Evolutionary conservation across 73 alveolate genomes (phyloP).

Genomic region (Paramecium tetraurelia): DNA sequence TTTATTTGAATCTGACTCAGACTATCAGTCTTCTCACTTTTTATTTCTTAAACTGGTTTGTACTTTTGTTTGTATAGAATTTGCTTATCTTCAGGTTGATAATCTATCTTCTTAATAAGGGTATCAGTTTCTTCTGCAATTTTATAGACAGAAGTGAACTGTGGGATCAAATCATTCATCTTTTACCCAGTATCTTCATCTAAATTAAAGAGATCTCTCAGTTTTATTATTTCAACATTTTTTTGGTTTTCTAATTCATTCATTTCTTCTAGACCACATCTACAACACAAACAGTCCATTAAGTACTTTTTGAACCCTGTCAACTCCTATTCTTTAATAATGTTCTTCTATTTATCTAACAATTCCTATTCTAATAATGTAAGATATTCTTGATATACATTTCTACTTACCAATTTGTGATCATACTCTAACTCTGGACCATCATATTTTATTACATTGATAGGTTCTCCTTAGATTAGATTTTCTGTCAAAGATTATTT

Average conservation of each 20-base stretch:
- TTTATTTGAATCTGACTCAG: not conserved
- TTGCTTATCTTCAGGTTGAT: not conserved
- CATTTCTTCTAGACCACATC: slow-evolving; percentile 26
- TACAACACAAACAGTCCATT: slow-evolving; percentile 6
- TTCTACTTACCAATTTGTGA: not conserved
- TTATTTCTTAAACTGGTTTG: not conserved
- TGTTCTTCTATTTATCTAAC: not conserved
- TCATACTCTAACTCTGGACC: not conserved
- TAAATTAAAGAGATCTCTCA: not conserved
- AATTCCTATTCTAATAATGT: not conserved
- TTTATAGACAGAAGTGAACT: not conserved
- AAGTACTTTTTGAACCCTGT: not conserved
- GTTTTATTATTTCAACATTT: not conserved
- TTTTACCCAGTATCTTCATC: not conserved
- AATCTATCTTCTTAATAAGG: not conserved
- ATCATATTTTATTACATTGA: not conserved
- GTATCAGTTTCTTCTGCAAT: not conserved
- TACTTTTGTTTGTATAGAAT: not conserved
- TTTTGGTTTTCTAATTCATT: not conserved
- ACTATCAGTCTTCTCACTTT: not conserved
- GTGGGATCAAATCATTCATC: not conserved
- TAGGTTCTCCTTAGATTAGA: not conserved
- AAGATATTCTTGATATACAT: not conserved
- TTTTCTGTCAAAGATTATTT: not conserved
- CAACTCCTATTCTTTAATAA: not conserved